Percentiles rank a stretch among this genome's conserved stretches.
phyloP scores from a whole-genome alignment of 1,139 yeast species.

The Lodderomyces elongisporus region DNA sequence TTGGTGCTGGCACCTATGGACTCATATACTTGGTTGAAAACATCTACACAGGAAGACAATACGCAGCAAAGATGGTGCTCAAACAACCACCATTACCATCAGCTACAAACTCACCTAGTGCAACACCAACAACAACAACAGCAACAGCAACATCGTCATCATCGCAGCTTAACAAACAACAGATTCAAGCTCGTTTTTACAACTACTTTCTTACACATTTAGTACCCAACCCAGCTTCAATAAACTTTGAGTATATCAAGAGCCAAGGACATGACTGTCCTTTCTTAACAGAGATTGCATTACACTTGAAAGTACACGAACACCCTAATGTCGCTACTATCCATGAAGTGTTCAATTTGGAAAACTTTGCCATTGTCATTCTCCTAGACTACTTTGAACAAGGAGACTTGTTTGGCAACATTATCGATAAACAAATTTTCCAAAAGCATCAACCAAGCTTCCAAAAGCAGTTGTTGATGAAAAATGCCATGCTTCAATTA shows the following conservation, averaged over 20 bases:
- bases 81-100: constrained; percentile 31
- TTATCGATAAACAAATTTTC: constrained; percentile 63
- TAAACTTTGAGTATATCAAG: constrained; percentile 42
- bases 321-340: constrained; percentile 79
- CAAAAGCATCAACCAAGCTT: constrained; percentile 26
- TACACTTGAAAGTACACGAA: constrained; percentile 68
- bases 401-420: constrained; percentile 78
- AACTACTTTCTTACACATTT: constrained; percentile 24
- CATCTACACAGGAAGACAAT: constrained; percentile 40
- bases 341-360: constrained; percentile 62
- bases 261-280: constrained; percentile 40
- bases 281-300: constrained; percentile 60
- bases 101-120: neutral
- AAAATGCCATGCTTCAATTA: constrained; percentile 69
- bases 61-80: constrained; percentile 72
- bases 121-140: too few species aligned
- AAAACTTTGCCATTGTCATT: constrained; percentile 54
- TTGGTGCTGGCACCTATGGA: constrained; percentile 93
- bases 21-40: constrained; percentile 71
- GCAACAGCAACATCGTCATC: constrained; percentile 19
- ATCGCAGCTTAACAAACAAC: constrained; percentile 27
- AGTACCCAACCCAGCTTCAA: constrained; percentile 16
- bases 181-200: constrained; percentile 26
- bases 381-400: constrained; percentile 75
- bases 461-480: constrained; percentile 45